These are phyloP conservation scores for Epichloe festucae DNA, from an alignment of 2,329 filamentous ascomycete genomes.

Conservation along the genomic window DNA sequence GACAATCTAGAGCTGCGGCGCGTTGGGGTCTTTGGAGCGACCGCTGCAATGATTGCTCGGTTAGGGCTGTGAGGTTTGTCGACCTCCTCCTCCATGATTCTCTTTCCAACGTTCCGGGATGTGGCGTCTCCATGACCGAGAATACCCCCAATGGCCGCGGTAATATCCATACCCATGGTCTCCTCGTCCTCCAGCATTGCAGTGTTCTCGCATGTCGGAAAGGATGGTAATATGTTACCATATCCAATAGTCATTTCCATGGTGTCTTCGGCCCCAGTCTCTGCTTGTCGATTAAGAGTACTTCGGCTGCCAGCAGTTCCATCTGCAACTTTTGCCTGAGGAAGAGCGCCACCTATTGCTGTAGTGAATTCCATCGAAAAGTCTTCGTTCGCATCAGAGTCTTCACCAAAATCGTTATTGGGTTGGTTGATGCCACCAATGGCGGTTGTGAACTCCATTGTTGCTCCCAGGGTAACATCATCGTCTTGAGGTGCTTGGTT, in stretches of 20 bases:
- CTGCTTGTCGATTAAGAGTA: slow-evolving; percentile 20
- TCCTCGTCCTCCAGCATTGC: slow-evolving; percentile 12
- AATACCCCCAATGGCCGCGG: slow-evolving; percentile 49
- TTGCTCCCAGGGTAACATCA: slow-evolving; percentile 22
- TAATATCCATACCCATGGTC: slow-evolving; percentile 56
- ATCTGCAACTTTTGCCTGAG: slow-evolving; percentile 16
- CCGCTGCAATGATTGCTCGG: slow-evolving; percentile 21
- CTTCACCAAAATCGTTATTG: slow-evolving; percentile 19
- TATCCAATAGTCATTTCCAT: slow-evolving; percentile 46
- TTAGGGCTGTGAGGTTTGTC: slow-evolving; percentile 32
- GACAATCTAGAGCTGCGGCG: slow-evolving; percentile 8
- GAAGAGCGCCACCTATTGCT: slow-evolving; percentile 44
- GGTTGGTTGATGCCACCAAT: slow-evolving; percentile 53
- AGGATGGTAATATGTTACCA: slow-evolving; percentile 36
- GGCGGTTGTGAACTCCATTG: slow-evolving; percentile 74
- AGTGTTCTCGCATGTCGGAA: slow-evolving; percentile 19
- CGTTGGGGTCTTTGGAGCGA: slow-evolving; percentile 11
- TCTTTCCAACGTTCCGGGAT: slow-evolving; percentile 32
- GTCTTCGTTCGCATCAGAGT: slow-evolving; percentile 44
- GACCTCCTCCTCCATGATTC: slow-evolving; percentile 45
- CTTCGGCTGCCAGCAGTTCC: slow-evolving; percentile 9
- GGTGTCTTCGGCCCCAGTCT: slow-evolving; percentile 18
- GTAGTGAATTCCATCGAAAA: slow-evolving; percentile 71
- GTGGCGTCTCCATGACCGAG: slow-evolving; percentile 25
- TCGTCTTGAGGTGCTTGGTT: slow-evolving; percentile 14